These are phyloP conservation scores for Crassisporium funariophilum DNA, from an alignment of 768 basidiomycete species.

Conservation along the genomic window DNA sequence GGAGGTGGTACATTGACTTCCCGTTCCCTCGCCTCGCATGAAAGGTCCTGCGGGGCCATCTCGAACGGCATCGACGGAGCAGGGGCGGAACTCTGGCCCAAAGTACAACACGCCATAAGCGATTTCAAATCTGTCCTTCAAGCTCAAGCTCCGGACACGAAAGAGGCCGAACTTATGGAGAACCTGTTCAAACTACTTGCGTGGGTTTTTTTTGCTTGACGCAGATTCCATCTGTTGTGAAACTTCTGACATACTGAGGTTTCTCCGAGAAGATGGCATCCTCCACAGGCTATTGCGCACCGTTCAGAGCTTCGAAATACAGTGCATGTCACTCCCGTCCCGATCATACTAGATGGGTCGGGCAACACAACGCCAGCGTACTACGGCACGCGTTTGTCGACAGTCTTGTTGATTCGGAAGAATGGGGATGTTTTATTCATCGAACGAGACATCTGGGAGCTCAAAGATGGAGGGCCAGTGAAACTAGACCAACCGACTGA, in stretches of 20 bases:
- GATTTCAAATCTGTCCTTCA: constrained; percentile 48
- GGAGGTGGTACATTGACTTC: constrained; percentile 60
- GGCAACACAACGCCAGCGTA: constrained; percentile 17
- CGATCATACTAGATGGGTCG: constrained; percentile 33
- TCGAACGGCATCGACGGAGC: constrained; percentile 77
- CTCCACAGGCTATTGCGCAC: constrained; percentile 44
- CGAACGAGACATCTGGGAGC: constrained; percentile 70
- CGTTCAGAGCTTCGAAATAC: constrained; percentile 62
- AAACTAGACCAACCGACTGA: constrained; percentile 44
- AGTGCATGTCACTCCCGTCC: constrained; percentile 62
- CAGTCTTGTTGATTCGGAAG: constrained; percentile 65
- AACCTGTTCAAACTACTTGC: constrained; percentile 66
- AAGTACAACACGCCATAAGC: constrained; percentile 60
- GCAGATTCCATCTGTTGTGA: constrained; percentile 15
- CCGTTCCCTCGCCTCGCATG: constrained; percentile 51
- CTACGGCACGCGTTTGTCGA: constrained; percentile 77
- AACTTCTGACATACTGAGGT: constrained; percentile 29
- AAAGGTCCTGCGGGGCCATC: constrained; percentile 58
- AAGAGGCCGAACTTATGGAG: constrained; percentile 57
- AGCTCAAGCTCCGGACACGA: constrained; percentile 33
- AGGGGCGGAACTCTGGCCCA: constrained; percentile 70
- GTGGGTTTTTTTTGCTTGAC: constrained; percentile 43
- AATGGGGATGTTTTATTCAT: constrained; percentile 64
- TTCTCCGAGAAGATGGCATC: constrained; percentile 45
- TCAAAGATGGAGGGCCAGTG: constrained; percentile 41